Conservation (phyloP, 352 stramenopile species). For the Lagenidium giganteum region DNA sequence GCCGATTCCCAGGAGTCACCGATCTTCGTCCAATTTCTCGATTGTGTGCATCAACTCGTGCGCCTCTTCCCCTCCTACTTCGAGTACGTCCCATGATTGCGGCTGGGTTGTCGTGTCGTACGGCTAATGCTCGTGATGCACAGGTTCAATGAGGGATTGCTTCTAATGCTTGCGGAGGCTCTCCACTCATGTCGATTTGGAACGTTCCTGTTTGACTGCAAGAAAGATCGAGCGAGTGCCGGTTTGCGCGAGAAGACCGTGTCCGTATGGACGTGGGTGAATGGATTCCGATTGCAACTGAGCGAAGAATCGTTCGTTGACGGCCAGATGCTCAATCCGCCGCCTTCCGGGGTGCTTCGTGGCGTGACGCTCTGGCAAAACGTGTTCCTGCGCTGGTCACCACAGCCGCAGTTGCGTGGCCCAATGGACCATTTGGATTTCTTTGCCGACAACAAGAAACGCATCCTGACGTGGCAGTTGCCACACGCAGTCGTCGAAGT, state of each 20-base stretch:
- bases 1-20: slow-evolving; percentile 75
- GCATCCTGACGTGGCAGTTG: slow-evolving; percentile 63
- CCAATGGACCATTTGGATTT: slow-evolving; percentile 27
- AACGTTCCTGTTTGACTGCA: slow-evolving; percentile 97
- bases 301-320: slow-evolving; percentile 46
- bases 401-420: slow-evolving; percentile 51
- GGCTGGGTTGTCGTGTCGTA: not conserved
- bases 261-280: slow-evolving; percentile 82
- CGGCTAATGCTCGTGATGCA: not conserved
- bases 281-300: slow-evolving; percentile 63
- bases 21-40: slow-evolving; percentile 84
- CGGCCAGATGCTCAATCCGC: slow-evolving; percentile 48
- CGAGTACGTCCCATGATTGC: slow-evolving; percentile 58
- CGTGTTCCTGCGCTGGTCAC: slow-evolving; percentile 74
- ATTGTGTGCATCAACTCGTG: slow-evolving; percentile 82
- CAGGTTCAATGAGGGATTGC: slow-evolving; percentile 91
- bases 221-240: slow-evolving; percentile 64
- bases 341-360: slow-evolving; percentile 55
- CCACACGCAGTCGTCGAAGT: slow-evolving; percentile 22
- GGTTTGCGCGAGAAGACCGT: slow-evolving; percentile 53
- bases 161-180: slow-evolving; percentile 93
- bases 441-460: slow-evolving; percentile 52
- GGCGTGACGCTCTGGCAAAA: slow-evolving; percentile 59
- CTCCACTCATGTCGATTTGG: slow-evolving; percentile 97
- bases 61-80: slow-evolving; percentile 94